Conservation (phyloP, 2,329 filamentous ascomycete genomes). For the Penicillium sp. region DNA sequence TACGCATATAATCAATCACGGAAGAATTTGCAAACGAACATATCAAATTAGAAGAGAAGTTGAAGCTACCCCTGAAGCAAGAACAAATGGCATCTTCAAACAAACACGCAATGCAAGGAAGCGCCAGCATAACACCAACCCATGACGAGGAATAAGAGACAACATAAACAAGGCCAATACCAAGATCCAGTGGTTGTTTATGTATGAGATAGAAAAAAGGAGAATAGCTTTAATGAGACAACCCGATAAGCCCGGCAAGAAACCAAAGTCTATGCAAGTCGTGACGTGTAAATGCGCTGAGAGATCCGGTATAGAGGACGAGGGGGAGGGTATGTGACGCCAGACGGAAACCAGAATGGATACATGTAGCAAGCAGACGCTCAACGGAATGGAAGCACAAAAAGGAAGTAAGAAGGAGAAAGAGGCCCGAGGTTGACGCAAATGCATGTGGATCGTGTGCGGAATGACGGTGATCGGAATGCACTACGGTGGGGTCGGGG, state of each 20-base stretch:
- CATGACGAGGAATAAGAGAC: conserved; percentile 17
- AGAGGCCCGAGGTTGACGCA: not conserved
- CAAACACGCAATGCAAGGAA: conserved; percentile 12
- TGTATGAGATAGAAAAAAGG: conserved; percentile 18
- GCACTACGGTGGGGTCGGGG: conserved; percentile 36
- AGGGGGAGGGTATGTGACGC: conserved; percentile 21
- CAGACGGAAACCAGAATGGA: conserved; percentile 6
- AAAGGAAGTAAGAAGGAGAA: not conserved
- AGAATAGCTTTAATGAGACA: conserved; percentile 19
- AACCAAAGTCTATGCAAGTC: conserved; percentile 28
- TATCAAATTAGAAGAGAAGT: not conserved
- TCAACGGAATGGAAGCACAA: conserved; percentile 4
- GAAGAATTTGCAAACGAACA: too few species aligned
- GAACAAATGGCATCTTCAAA: not conserved
- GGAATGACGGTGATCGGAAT: not conserved
- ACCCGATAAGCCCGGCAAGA: conserved; percentile 17
- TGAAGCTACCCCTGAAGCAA: not conserved
- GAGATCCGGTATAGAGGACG: conserved; percentile 10
- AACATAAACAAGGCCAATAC: conserved; percentile 1
- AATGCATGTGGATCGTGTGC: not conserved
- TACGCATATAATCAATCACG: too few species aligned
- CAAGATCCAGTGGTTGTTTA: conserved; percentile 17
- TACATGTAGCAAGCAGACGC: conserved; percentile 11
- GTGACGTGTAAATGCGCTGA: conserved; percentile 23
- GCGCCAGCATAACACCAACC: conserved; percentile 18